Base-by-base conservation (phyloP, 2,329 filamentous ascomycete species). In the Magnaporthales sp. region DNA sequence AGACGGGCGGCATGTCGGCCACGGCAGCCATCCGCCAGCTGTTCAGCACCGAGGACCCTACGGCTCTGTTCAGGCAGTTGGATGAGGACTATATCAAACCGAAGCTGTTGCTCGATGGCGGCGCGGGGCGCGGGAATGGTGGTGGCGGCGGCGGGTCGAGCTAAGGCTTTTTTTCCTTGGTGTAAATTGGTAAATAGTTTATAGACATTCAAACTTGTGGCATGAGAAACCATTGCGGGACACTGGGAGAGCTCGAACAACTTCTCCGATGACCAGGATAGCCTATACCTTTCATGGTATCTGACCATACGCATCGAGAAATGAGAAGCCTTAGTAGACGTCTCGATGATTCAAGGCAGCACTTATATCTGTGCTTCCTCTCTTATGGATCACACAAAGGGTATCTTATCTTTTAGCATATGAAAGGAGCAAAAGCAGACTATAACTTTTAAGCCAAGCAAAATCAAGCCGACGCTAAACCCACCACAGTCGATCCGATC, bases 11-110 rank as follows among this genome's bases (percentile, higher is more conserved):
- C 26, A 79, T 92, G n/a, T 91, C 87, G 30, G 91, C 91, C 11
- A 85, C 88, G 24, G 90, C 88, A 31, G 91, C 93, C 0, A 87
- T 97, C 67, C 88, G 89, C 67, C 91, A 94, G 74, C 81, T 99
- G 9, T 88, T 96, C 71, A 91, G 90, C 19, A 86, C 90, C 0
- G 92, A 96, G 64, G 95, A 99, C 75, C 93, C 96, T 61, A 91
- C 91, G 10, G 92, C 91, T 62, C 87, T 96, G 79, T 96, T 99
- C 77, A 89, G 89, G 71, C 93, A 97, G 78, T 81, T 99, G 68
- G 95, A 99, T 76, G 95, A 99, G 77, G 92, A 73, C 66, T 73
- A 69, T 66, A 73, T 72, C 68, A 71, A 71, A 68, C 71, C 71
- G 58, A 72, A 70, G 68, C 70, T 72, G 61, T 68, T 72, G 64